Evolutionary conservation across 805 yeast species (phyloP).

Genomic region (Yarrowia alimentaria): DNA sequence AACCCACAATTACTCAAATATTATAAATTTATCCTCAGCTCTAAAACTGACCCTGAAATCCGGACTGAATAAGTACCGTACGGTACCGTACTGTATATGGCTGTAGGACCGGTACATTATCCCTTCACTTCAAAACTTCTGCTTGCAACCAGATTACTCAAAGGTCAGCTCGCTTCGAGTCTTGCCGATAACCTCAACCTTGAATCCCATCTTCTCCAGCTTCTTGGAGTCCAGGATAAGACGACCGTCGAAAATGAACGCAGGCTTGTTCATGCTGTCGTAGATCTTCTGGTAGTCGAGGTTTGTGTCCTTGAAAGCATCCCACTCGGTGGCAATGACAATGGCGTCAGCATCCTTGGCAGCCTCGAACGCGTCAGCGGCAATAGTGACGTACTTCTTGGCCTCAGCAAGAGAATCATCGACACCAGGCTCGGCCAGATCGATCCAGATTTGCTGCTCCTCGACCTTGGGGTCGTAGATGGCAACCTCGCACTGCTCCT

Average conservation of each 20-base stretch:
- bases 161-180: slow-evolving; percentile 16
- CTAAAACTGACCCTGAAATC: no score
- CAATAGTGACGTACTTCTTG: slow-evolving; percentile 31
- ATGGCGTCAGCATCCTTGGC: slow-evolving; percentile 36
- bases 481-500: slow-evolving; percentile 37
- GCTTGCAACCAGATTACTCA: slow-evolving; percentile 4
- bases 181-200: slow-evolving; percentile 36
- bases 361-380: slow-evolving; percentile 36
- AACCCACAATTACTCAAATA: no score
- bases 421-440: slow-evolving; percentile 24
- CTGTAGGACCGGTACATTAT: no score
- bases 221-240: slow-evolving; percentile 34
- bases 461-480: slow-evolving; percentile 39
- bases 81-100: no score
- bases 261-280: slow-evolving; percentile 37
- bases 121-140: neutral
- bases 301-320: slow-evolving; percentile 36
- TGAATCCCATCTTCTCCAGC: slow-evolving; percentile 36
- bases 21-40: no score
- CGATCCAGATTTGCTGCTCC: slow-evolving; percentile 34
- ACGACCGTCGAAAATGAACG: slow-evolving; percentile 37
- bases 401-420: slow-evolving; percentile 30
- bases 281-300: slow-evolving; percentile 36
- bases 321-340: slow-evolving; percentile 39
- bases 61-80: no score